Evolutionary conservation across 2,329 filamentous ascomycete genomes (phyloP), one percentile per base, ranked within the genome.

Genomic region (Plenodomus biglobosus): DNA sequence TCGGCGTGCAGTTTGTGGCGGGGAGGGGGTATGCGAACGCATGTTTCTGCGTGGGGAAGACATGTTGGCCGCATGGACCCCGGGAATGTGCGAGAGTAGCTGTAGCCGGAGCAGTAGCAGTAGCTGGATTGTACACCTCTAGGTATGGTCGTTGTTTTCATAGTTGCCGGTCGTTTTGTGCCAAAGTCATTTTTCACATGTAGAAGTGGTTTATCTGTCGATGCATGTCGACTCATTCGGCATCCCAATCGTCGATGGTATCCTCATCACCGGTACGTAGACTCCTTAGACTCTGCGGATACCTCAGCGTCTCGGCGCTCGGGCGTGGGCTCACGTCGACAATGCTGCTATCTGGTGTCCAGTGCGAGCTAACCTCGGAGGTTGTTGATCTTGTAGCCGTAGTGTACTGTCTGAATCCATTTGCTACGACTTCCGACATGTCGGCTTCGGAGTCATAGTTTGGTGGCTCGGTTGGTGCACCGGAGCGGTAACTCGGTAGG

Each of bases 401-500:
- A 0, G 62, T 68, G 53, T 75, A 77, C 19, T 62, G 58, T 15
- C 66, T 53, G 52, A 78, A 77, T 2, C 75, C 76, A 49, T 78
- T 72, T 6, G 71, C 68, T 1, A 77, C 69, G 1, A 67, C 50
- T 13, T 72, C 68, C 34, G 60, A 62, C 30, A 69, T 67, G 18
- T 71, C 70, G 5, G 65, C 65, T 17, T 74, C 69, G 11, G 72
- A 68, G n/a, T 73, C 71, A 55, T 78, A 77, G 7, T 65, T 66
- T 3, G 75, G 75, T 4, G 75, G 75, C 24, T 61, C 61, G 47
- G 66, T 56, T 38, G 70, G 59, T 2, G 64, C 47, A 18, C 64
- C 72, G 1, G 75, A 77, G 19, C 70, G 70, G 56, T 78, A 78
- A 46, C 73, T 75, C 4, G 76, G 76, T 3, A 78, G 61, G 37